These are phyloP conservation scores for Microstegium vimineum DNA, from an alignment of 176 grass and related monocot genomes.

Conservation along the genomic window DNA sequence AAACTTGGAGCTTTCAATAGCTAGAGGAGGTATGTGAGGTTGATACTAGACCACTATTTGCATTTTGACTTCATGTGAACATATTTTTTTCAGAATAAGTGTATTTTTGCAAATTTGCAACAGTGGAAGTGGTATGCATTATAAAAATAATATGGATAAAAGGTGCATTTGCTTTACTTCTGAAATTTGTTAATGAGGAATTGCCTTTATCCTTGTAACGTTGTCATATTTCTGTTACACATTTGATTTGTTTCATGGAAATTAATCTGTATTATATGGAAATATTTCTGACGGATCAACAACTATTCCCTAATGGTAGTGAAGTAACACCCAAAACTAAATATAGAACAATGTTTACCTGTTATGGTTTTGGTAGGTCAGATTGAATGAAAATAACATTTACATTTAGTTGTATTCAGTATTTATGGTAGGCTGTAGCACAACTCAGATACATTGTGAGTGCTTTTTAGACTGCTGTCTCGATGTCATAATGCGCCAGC, in stretches of 20 bases:
- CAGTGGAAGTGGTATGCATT: not conserved
- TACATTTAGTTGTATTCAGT: not conserved
- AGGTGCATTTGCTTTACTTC: not conserved
- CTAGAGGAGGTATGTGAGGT: not conserved
- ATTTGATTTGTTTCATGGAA: not conserved
- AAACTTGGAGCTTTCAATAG: not conserved
- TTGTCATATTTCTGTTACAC: not conserved
- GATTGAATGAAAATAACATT: not conserved
- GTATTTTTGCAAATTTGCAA: not conserved
- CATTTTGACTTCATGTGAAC: not conserved
- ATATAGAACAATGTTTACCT: not conserved
- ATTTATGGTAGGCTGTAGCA: too few relatives aligned
- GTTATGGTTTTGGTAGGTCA: not conserved
- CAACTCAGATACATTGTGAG: not conserved
- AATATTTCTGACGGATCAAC: not conserved
- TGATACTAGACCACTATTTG: not conserved
- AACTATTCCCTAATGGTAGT: not conserved
- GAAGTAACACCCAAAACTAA: not conserved
- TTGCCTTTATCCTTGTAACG: not conserved
- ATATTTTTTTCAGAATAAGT: not conserved
- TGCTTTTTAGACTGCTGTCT: not conserved
- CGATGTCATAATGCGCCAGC: not conserved
- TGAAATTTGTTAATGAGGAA: not conserved
- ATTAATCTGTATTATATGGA: not conserved
- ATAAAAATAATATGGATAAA: not conserved